These are phyloP conservation scores for Paramecium sonneborni DNA, from an alignment of 73 alveolate species.

Conservation along the genomic window DNA sequence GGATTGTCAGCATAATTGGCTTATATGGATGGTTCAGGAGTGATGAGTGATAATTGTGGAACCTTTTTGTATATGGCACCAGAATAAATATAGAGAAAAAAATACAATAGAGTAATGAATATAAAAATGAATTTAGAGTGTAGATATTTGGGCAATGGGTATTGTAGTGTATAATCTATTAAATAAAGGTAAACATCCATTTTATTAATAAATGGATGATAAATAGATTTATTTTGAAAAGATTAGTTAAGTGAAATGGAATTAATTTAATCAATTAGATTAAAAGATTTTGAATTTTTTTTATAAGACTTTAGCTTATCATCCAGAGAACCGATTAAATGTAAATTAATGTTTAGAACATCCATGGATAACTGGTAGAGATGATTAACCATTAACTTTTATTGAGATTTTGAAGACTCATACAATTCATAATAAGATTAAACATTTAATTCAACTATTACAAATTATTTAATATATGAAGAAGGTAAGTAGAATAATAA, in stretches of 20 bases:
- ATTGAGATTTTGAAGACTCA: neutral
- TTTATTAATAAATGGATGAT: neutral
- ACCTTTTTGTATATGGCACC: slow-evolving; percentile 82
- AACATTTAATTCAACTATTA: neutral
- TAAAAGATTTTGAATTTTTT: neutral
- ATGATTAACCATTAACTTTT: neutral
- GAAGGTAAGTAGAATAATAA: neutral
- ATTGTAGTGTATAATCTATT: neutral
- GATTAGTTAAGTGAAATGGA: neutral
- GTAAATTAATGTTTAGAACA: neutral
- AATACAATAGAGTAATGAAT: slow-evolving; percentile 43
- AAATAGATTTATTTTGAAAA: neutral
- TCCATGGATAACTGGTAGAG: slow-evolving; percentile 15
- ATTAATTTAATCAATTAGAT: neutral
- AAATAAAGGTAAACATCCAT: slow-evolving; percentile 1
- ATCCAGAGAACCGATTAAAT: neutral
- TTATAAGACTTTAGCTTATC: neutral
- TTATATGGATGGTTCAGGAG: neutral
- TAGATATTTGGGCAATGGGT: slow-evolving; percentile 31
- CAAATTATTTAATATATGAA: neutral
- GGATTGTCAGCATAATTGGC: slow-evolving; percentile 29
- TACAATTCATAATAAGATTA: neutral
- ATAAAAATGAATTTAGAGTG: neutral
- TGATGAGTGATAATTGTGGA: slow-evolving; percentile 73
- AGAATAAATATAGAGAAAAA: slow-evolving; percentile 73